These are phyloP conservation scores for Coemansia sp. DNA, from an alignment of 371 early-diverging fungal species.

Conservation along the genomic window DNA sequence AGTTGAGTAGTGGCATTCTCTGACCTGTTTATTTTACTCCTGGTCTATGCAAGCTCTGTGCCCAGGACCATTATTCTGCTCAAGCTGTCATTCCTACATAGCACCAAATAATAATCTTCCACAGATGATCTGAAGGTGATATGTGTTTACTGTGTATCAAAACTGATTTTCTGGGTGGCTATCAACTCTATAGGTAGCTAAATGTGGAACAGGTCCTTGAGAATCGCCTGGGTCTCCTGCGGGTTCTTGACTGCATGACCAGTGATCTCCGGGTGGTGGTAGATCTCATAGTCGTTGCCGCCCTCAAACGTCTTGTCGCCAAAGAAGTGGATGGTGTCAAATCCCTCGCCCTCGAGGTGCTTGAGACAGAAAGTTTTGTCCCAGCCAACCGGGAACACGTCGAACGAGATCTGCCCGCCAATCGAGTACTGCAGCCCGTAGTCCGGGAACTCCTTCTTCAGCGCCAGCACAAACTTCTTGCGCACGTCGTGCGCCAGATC, in stretches of 20 bases:
- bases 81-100: too few species aligned
- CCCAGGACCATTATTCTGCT: too few species aligned
- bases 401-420: constrained; percentile 99
- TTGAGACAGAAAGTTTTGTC: constrained; percentile 99
- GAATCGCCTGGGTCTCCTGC: constrained; percentile 85
- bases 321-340: constrained; percentile 97
- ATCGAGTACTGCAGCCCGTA: constrained; percentile 94
- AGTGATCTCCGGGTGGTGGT: constrained; percentile 73
- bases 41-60: too few species aligned
- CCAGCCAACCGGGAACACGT: constrained; percentile 99
- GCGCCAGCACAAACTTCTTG: constrained; percentile 80
- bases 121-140: too few species aligned
- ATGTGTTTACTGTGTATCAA: too few species aligned
- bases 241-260: constrained; percentile 93
- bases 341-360: constrained; percentile 86
- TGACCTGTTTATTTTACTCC: too few species aligned
- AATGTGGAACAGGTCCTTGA: constrained; percentile 77
- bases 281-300: constrained; percentile 99
- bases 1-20: too few species aligned
- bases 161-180: too few species aligned
- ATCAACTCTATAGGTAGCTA: too few species aligned
- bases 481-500: constrained; percentile 87
- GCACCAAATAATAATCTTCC: too few species aligned
- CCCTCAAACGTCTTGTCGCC: constrained; percentile 99
- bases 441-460: constrained; percentile 88